These are phyloP conservation scores for Amauroascus verrucosus DNA, from an alignment of 2,329 filamentous ascomycete genomes.

Conservation along the genomic window DNA sequence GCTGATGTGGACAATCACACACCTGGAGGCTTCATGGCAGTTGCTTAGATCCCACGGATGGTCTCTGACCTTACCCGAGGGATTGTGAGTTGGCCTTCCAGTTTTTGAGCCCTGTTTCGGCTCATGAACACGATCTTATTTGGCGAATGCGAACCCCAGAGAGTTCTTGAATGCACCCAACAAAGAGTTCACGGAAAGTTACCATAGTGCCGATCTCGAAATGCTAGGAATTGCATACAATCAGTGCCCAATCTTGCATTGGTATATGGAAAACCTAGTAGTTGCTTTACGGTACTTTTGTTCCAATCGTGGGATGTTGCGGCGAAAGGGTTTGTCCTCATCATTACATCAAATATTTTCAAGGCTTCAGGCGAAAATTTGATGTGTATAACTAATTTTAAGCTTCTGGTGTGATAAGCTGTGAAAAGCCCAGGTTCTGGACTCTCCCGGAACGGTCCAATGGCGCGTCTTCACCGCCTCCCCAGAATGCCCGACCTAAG, in stretches of 20 bases:
- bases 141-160: background rate
- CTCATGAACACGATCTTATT: background rate
- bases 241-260: background rate
- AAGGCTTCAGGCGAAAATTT: background rate
- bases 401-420: background rate
- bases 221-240: background rate
- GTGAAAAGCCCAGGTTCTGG: background rate
- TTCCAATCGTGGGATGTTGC: background rate
- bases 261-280: background rate
- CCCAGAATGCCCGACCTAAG: background rate
- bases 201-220: background rate
- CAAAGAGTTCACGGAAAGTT: background rate
- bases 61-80: background rate
- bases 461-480: constrained; percentile 7
- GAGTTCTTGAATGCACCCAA: background rate
- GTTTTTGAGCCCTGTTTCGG: background rate
- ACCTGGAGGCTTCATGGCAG: background rate
- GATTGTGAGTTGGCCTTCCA: background rate
- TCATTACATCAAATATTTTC: background rate
- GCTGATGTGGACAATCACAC: too few relatives aligned
- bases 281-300: background rate
- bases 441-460: constrained; percentile 1
- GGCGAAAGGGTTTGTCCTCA: background rate
- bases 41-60: background rate
- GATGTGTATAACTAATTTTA: background rate